Evolutionary conservation across 306 rosid species (phyloP), one percentile per base, ranked within the genome.

Genomic region (Astragalus glycyphyllos): DNA sequence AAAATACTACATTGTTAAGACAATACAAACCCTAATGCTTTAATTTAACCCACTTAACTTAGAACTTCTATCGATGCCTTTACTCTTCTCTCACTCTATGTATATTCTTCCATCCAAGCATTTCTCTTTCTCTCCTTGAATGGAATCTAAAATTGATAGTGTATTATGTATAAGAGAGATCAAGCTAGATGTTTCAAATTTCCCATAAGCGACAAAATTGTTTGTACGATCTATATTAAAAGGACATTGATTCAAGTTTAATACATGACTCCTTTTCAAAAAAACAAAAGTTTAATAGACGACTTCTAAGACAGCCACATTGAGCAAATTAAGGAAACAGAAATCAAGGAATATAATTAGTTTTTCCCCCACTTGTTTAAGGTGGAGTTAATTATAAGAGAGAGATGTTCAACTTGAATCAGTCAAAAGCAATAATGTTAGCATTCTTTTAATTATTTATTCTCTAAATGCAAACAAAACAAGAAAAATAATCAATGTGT

Each of bases 341-440:
- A 13, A 65, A 65, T 37, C 49, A 72, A 67, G 50, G 57, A 74
- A 74, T 64, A 69, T 74, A 41, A 69, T 73, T 68, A 67, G 65
- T 72, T 66, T 69, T 68, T 3, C 11, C 14, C 35, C 74, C 83
- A 77, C 80, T 77, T 78, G 81, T 61, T 58, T 38, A 62, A 35
- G 77, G 57, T 55, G 77, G 75, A 66, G 54, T 34, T 77, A 51
- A 73, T 57, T 64, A 73, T 69, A 69, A 14, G 58, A 71, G 72
- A 58, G 72, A 71, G 71, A 53, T 31, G 73, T 8, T 73, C 65
- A 56, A 51, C 51, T 70, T 49, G 59, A 56, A 29, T 65, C 8
- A 79, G 84, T 71, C 84, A 82, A 78, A 70, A 45, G 80, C 80
- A 73, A 73, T 77, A 77, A 77, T 73, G 62, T 57, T 62, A 62